These are phyloP conservation scores for Candida tropicalis DNA, from an alignment of 1,139 yeast genomes.

Conservation along the genomic window DNA sequence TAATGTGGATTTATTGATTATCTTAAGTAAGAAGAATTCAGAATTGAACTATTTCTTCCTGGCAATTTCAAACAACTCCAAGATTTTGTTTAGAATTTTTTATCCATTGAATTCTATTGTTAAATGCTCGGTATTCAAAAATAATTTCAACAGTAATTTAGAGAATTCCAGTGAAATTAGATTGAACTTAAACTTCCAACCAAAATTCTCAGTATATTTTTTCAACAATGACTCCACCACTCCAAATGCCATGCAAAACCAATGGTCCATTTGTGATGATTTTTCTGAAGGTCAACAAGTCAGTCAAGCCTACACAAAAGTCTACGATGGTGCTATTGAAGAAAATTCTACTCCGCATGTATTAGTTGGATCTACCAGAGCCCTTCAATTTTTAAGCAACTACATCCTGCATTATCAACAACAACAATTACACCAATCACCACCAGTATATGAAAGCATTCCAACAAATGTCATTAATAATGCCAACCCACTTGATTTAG, in stretches of 20 bases:
- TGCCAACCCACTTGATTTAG: not conserved
- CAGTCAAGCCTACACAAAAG: conserved; percentile 53
- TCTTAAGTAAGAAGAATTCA: conserved; percentile 65
- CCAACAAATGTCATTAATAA: conserved; percentile 1
- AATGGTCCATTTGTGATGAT: conserved; percentile 84
- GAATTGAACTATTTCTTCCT: conserved; percentile 76
- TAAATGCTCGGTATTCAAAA: conserved; percentile 51
- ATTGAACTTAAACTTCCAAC: conserved; percentile 56
- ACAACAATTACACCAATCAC: conserved; percentile 9
- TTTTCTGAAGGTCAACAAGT: conserved; percentile 84
- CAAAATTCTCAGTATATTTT: conserved; percentile 77
- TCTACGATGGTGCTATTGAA: conserved; percentile 37
- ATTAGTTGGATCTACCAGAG: conserved; percentile 53
- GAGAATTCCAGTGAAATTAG: conserved; percentile 47
- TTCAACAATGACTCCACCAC: conserved; percentile 37
- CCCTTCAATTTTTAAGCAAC: conserved; percentile 55
- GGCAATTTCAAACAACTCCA: conserved; percentile 66
- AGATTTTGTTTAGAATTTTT: conserved; percentile 69
- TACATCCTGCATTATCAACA: conserved; percentile 30
- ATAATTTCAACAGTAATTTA: conserved; percentile 27
- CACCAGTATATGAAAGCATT: not conserved
- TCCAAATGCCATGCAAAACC: conserved; percentile 56
- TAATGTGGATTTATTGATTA: conserved; percentile 66
- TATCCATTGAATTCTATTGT: conserved; percentile 56
- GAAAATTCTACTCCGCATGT: conserved; percentile 53